Percentiles rank a stretch among this genome's conserved stretches.
These are phyloP conservation scores for Microcos paniculata DNA, from an alignment of 345 rosid species.

Conservation along the genomic window DNA sequence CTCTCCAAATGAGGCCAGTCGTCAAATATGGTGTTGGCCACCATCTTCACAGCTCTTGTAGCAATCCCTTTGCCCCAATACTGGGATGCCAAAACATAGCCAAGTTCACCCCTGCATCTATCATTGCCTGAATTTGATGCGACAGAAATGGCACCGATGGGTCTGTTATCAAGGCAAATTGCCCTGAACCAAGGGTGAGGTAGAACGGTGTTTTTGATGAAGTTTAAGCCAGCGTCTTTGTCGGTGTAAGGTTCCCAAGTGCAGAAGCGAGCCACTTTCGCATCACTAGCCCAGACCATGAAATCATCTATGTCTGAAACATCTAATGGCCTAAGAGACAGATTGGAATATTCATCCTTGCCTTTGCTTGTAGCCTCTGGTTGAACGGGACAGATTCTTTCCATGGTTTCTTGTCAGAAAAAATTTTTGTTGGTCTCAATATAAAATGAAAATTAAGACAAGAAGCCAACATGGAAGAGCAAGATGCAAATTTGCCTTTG, in stretches of 20 bases:
- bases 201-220: constrained; percentile 27
- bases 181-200: constrained; percentile 63
- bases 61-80: constrained; percentile 64
- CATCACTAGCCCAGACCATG: constrained; percentile 70
- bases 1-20: constrained; percentile 61
- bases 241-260: constrained; percentile 49
- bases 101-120: constrained; percentile 46
- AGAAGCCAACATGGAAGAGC: not conserved
- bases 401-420: not conserved
- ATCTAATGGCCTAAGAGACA: constrained; percentile 45
- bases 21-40: constrained; percentile 32
- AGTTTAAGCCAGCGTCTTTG: constrained; percentile 43
- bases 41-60: constrained; percentile 48
- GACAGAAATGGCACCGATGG: constrained; percentile 54
- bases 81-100: constrained; percentile 38
- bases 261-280: constrained; percentile 49
- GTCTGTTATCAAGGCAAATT: constrained; percentile 49
- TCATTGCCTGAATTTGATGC: constrained; percentile 37
- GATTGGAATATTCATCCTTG: not conserved
- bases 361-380: not conserved
- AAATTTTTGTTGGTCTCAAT: not conserved
- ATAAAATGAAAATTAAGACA: not conserved
- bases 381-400: not conserved
- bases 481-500: not conserved
- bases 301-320: constrained; percentile 51